These are phyloP conservation scores for Aspergillus avenaceus DNA, from an alignment of 495 filamentous ascomycete species.

Conservation along the genomic window DNA sequence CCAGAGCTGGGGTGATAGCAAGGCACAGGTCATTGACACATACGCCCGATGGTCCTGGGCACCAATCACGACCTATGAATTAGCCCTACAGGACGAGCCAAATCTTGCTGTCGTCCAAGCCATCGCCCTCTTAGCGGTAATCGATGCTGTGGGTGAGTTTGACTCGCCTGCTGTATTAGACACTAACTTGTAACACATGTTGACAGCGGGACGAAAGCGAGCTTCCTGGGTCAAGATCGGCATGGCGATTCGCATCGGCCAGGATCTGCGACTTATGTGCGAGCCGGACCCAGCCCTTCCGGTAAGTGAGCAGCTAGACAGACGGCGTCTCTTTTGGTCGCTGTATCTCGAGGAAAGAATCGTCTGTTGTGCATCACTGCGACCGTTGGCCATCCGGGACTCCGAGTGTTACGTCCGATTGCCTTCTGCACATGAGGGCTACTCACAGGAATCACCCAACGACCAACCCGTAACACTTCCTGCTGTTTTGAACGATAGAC, in stretches of 20 bases:
- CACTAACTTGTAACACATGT: not conserved
- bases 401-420: slow-evolving; percentile 19
- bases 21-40: slow-evolving; percentile 15
- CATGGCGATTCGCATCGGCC: slow-evolving; percentile 25
- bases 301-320: slow-evolving; percentile 23
- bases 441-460: not conserved
- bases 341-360: slow-evolving; percentile 31
- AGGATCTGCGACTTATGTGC: slow-evolving; percentile 26
- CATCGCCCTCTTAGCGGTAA: slow-evolving; percentile 23
- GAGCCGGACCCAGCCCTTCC: slow-evolving; percentile 17
- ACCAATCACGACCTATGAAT: slow-evolving; percentile 14
- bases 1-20: slow-evolving; percentile 17
- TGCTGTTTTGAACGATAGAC: not conserved
- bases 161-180: slow-evolving; percentile 3
- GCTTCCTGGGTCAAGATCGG: slow-evolving; percentile 31
- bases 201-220: slow-evolving; percentile 19
- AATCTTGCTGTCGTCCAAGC: slow-evolving; percentile 23
- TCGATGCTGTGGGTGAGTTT: slow-evolving; percentile 26
- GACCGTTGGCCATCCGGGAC: slow-evolving; percentile 24
- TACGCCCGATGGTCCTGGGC: slow-evolving; percentile 28
- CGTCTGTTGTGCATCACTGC: slow-evolving; percentile 23
- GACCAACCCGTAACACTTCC: slow-evolving; percentile 1
- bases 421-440: slow-evolving; percentile 1
- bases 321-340: slow-evolving; percentile 30
- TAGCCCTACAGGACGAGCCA: slow-evolving; percentile 15